Evolutionary conservation across 371 early-diverging fungal genomes (phyloP), one percentile per base, ranked within the genome.

Genomic region (Thermomucor indicae-seudaticae): DNA sequence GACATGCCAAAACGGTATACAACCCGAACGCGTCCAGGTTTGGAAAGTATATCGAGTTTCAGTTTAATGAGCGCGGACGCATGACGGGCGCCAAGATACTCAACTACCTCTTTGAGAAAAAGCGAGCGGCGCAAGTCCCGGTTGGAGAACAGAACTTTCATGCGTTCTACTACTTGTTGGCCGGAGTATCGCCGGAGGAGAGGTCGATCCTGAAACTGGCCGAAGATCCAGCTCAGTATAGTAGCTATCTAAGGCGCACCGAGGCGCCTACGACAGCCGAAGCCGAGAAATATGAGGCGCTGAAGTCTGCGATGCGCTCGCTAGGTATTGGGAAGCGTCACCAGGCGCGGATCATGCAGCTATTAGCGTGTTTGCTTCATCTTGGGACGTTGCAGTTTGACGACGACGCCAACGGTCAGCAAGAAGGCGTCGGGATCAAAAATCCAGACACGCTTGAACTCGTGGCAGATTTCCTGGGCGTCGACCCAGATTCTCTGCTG

Each of bases 81-180:
- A 84, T 97, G 67, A 74, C 86, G 7, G 95, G 97, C 27, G 86
- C 88, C 12, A 95, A 93, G 68, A 69, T 89, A 47, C 79, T 96
- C 49, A 90, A 93, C 57, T 97, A 95, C 67, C 72, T 97, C 40
- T 69, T 98, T 25, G 97, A 99, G 57, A 90, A 90, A 67, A 71
- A 72, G 40, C 81, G 94, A 24, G 79, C 93, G 8, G 73, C 80
- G 2, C 67, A 71, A 12, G 32, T 43, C 20, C 42, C 74, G 16
- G 65, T 73, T 22, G 77, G 81, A 32, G 89, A 95, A 58, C 82
- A 89, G 55, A 96, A 86, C 63, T 97, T 96, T 67, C 93, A 97
- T 62, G 85, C 94, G 30, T 93, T 98, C 62, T 92, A 96, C 63
- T 85, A 92, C 47, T 75, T 97, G 16, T 65, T 90, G 14, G 83